Evolutionary conservation across 1,284 basidiomycete genomes (phyloP), one percentile per base, ranked within the genome.

Genomic region (Cryptococcus jaspeensis): DNA sequence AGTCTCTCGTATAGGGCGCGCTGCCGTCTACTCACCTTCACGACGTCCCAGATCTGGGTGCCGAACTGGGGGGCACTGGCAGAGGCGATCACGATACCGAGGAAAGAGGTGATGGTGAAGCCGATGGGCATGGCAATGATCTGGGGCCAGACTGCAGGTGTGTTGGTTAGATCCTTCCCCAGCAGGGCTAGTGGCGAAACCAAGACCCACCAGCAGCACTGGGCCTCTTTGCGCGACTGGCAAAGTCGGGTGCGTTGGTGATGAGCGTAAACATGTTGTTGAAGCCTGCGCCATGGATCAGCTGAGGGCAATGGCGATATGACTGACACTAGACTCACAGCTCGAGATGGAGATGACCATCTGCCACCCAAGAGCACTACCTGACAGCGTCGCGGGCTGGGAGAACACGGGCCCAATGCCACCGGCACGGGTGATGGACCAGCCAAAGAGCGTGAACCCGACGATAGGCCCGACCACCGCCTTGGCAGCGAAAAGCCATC

Each of bases 11-110:
- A 23, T 18, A 35, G 16, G 20, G 22, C 1, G 44, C 40, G 5
- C 28, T 32, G 4, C 28, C 28, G 9, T 32, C n/a, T 5, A 16
- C 58, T 43, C 43, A 56, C 55, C 52, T 69, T 65, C 55, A 73
- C 70, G 12, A 73, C 65, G 12, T 86, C 86, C 90, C 89, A 92
- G 56, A 92, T 84, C 15, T 85, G 83, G 62, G 85, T 83, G 22
- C 87, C 88, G 66, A 87, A 92, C 63, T 92, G 86, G 16, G 85
- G 82, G 57, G 84, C 80, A n/a, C 86, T 87, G 7, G 87, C 86
- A 1, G 87, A 89, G 49, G 87, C 86, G 62, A 92, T 89, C 49
- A 91, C 85, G 71, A 93, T 88, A 6, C 90, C 90, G 57, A 92
- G 81, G 78, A 93, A 87, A 63, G 85, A 87, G 56, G 90, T 88